Percentiles rank a stretch among this genome's conserved stretches.
phyloP scores from a whole-genome alignment of 2,329 filamentous ascomycete genomes.

The Aspergillus jensenii region DNA sequence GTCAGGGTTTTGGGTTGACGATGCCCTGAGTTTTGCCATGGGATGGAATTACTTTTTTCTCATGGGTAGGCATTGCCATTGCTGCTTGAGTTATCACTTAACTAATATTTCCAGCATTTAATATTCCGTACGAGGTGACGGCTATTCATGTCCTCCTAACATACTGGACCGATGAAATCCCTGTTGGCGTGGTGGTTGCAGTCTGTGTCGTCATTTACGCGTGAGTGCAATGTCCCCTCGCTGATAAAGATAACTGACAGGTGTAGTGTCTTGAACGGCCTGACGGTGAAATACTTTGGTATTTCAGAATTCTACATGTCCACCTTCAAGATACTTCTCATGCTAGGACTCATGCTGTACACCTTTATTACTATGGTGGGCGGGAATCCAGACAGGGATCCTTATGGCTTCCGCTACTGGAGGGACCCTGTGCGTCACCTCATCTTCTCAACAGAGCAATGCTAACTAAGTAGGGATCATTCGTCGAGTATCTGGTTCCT shows the following conservation, averaged over 20 bases:
- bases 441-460: too few relatives aligned
- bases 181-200: slow-evolving; percentile 38
- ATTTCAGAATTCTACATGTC: slow-evolving; percentile 50
- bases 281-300: slow-evolving; percentile 47
- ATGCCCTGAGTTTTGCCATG: slow-evolving; percentile 30
- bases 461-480: slow-evolving; percentile 48
- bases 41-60: slow-evolving; percentile 30
- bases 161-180: slow-evolving; percentile 41
- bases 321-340: slow-evolving; percentile 40
- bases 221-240: slow-evolving; percentile 8
- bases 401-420: slow-evolving; percentile 70
- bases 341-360: slow-evolving; percentile 30
- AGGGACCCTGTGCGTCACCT: slow-evolving; percentile 47
- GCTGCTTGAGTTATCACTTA: background rate
- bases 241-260: background rate
- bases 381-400: slow-evolving; percentile 68
- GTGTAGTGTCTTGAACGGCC: slow-evolving; percentile 36
- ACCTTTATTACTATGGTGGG: slow-evolving; percentile 80
- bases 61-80: slow-evolving; percentile 14
- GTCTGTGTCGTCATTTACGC: slow-evolving; percentile 41
- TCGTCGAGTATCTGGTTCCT: slow-evolving; percentile 61
- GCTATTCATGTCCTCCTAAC: slow-evolving; percentile 40
- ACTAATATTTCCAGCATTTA: slow-evolving; percentile 16
- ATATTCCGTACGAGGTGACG: slow-evolving; percentile 39
- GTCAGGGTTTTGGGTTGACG: slow-evolving; percentile 30